phyloP scores from a whole-genome alignment of 139 green algal genomes.

The Deuterostichococcus epilithicus region DNA sequence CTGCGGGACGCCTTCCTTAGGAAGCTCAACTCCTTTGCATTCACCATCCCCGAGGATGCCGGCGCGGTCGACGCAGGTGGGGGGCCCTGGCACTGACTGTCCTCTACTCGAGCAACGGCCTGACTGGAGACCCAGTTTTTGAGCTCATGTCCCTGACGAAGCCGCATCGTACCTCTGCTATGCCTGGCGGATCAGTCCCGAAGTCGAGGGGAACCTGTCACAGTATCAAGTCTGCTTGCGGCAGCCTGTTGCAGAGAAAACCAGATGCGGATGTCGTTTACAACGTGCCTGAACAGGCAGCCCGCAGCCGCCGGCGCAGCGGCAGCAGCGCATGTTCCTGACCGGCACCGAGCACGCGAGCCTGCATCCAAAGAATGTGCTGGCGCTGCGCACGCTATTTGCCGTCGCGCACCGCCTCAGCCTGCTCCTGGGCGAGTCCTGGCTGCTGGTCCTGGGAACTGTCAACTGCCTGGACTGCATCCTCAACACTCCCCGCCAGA shows the following conservation, averaged over 20 bases:
- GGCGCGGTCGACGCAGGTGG: neutral
- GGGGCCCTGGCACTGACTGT: no score
- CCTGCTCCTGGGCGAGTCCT: constrained; percentile 53
- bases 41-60: neutral
- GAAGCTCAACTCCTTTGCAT: neutral
- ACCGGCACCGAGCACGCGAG: constrained; percentile 16
- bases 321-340: neutral
- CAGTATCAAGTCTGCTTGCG: no score
- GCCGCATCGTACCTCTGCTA: neutral
- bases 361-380: constrained; percentile 75
- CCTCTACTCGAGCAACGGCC: no score
- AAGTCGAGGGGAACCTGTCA: no score
- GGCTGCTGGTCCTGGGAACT: constrained; percentile 66
- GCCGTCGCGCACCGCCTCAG: constrained; percentile 67
- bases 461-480: constrained; percentile 71
- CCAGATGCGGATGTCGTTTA: no score
- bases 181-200: no score
- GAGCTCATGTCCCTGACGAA: no score
- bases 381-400: constrained; percentile 80
- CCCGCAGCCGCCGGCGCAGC: neutral
- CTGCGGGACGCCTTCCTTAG: constrained; percentile 67
- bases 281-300: neutral
- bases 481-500: constrained; percentile 61
- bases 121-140: no score
- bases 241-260: no score